Evolutionary conservation across 495 filamentous ascomycete genomes (phyloP), one percentile per base, ranked within the genome.

Genomic region (Pyrenula massariospora): DNA sequence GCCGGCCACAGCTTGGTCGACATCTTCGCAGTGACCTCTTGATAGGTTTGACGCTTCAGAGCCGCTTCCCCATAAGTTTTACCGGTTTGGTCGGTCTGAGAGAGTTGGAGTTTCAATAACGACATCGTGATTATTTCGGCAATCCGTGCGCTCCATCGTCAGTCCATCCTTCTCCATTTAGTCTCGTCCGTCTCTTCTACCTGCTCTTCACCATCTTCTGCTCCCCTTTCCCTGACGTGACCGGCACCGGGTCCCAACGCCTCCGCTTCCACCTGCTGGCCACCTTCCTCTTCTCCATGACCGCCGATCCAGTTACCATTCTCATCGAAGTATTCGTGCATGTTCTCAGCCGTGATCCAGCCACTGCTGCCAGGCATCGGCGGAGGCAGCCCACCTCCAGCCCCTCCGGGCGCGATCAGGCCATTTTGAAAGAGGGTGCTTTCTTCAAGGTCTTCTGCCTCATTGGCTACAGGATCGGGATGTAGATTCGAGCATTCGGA

Each of bases 321-420:
- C 65, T 80, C 83, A 62, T 85, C 83, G 65, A 84, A 77, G 60
- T 76, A 95, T 63, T 96, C 82, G 53, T 85, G 77, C 66, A 95
- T 87, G 69, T 98, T 98, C 55, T 96, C 93, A 12, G 90, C 86
- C 19, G 93, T 98, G 60, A 98, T 96, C 93, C 93, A 98, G 1
- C 91, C 91, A 0, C 82, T 83, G 63, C 89, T 92, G 11, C 92
- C 90, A 1, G 87, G 88, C 66, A 93, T 78, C 2, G 87, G 83
- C 12, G 87, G 84, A 48, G 87, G 87, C 25, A 92, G 61, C 42
- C 78, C 81, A 3, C 82, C 80, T 59, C 75, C 70, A 31, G 56
- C 57, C 22, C 63, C 65, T 5, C 63, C 70, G 25, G 59, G 51
- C 3, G 60, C 48, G 12, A 72, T 65, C 53, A 69, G 50, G 12